Conservation (phyloP, 306 rosid genomes). For the Malus asiatica region DNA sequence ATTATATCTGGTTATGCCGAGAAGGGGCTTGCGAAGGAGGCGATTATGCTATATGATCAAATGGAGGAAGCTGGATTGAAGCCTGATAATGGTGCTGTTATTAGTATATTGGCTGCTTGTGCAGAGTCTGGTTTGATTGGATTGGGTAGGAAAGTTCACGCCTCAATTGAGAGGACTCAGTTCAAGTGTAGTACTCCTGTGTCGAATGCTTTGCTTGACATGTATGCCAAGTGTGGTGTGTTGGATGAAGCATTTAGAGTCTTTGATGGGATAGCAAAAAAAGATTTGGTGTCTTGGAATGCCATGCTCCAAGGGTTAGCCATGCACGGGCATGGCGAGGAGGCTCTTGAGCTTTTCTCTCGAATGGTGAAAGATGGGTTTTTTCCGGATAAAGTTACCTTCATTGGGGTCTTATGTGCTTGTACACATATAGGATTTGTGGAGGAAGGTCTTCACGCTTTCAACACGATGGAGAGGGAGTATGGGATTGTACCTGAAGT, state of each 20-base stretch:
- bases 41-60: slow-evolving; percentile 40
- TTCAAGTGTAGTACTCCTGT: slow-evolving; percentile 52
- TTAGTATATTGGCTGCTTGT: slow-evolving; percentile 63
- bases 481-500: slow-evolving; percentile 53
- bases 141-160: slow-evolving; percentile 64
- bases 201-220: slow-evolving; percentile 69
- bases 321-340: slow-evolving; percentile 64
- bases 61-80: slow-evolving; percentile 60
- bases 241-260: slow-evolving; percentile 45
- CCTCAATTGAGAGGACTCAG: slow-evolving; percentile 36
- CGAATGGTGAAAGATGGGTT: slow-evolving; percentile 58
- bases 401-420: slow-evolving; percentile 70
- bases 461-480: slow-evolving; percentile 59
- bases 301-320: slow-evolving; percentile 76
- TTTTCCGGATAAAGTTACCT: slow-evolving; percentile 57
- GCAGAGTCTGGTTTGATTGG: slow-evolving; percentile 66
- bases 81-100: slow-evolving; percentile 49
- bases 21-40: slow-evolving; percentile 55
- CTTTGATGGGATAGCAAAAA: slow-evolving; percentile 38
- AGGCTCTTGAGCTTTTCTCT: slow-evolving; percentile 62
- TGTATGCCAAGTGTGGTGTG: slow-evolving; percentile 78
- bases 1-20: slow-evolving; percentile 78
- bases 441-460: slow-evolving; percentile 53
- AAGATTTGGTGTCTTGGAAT: slow-evolving; percentile 79
- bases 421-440: slow-evolving; percentile 73